Conservation (phyloP, 2,329 filamentous ascomycete species). For the Colletotrichum sp. region DNA sequence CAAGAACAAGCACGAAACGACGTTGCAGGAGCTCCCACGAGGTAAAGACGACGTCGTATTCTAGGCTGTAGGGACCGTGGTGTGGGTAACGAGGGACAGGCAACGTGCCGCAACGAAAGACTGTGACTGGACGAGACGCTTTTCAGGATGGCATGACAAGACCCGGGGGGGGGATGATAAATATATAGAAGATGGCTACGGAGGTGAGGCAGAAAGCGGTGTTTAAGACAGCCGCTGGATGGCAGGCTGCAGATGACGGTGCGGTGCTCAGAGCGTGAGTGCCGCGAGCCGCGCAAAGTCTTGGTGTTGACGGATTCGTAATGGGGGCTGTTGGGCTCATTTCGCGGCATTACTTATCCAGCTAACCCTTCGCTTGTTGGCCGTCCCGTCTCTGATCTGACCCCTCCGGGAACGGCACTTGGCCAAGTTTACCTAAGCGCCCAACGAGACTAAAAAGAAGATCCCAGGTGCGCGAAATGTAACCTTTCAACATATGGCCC, state of each 20-base stretch:
- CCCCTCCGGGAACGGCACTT: not conserved
- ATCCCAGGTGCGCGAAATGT: not conserved
- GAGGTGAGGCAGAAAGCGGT: not conserved
- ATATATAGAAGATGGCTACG: not conserved
- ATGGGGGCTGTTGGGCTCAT: not conserved
- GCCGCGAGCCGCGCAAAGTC: not conserved
- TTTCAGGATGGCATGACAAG: not conserved
- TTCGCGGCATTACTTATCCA: not conserved
- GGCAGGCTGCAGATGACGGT: not conserved
- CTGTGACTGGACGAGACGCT: constrained; percentile 8
- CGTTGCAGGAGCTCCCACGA: constrained; percentile 12
- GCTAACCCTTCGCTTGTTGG: not conserved
- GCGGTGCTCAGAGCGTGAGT: not conserved
- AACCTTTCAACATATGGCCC: not conserved
- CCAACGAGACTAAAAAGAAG: not conserved
- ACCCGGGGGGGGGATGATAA: not conserved
- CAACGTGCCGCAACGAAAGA: constrained; percentile 13
- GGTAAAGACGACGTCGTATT: not conserved
- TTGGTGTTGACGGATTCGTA: constrained; percentile 9
- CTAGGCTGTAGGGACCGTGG: not conserved
- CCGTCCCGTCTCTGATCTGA: not conserved
- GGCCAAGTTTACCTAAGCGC: not conserved
- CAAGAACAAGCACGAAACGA: not conserved
- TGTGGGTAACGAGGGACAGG: not conserved
- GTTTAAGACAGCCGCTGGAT: not conserved